Evolutionary conservation across 208 protist genomes (phyloP).

Genomic region (Trypanosoma cruzi): DNA sequence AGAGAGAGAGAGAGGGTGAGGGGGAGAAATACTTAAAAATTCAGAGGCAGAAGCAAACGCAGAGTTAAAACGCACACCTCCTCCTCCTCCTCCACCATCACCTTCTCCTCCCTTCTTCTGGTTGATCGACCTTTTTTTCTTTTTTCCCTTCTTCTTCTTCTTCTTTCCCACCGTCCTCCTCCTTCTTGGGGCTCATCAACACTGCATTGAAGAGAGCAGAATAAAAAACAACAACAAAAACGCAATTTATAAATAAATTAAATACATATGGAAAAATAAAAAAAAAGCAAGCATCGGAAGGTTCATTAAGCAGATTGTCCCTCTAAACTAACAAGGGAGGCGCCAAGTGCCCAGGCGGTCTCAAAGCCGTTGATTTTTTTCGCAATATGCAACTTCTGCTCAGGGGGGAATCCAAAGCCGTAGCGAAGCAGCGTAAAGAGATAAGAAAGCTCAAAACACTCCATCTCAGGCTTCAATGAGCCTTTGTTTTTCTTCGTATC

Average conservation of each 20-base stretch:
- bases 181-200: too few relatives aligned
- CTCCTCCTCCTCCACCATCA: too few relatives aligned
- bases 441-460: slow-evolving; percentile 83
- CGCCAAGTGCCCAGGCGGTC: slow-evolving; percentile 79
- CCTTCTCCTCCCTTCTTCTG: too few relatives aligned
- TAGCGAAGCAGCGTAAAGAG: slow-evolving; percentile 65
- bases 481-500: slow-evolving; percentile 10
- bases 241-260: slow-evolving; percentile 7
- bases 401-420: slow-evolving; percentile 54
- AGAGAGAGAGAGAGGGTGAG: too few relatives aligned
- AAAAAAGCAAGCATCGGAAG: neutral
- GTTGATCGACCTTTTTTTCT: too few relatives aligned
- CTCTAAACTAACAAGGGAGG: slow-evolving; percentile 48
- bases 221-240: too few relatives aligned
- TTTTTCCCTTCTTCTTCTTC: too few relatives aligned
- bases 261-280: neutral
- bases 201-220: too few relatives aligned
- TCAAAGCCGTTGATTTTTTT: slow-evolving; percentile 88
- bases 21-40: too few relatives aligned
- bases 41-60: too few relatives aligned
- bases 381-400: slow-evolving; percentile 58
- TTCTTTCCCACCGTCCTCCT: too few relatives aligned
- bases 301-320: neutral
- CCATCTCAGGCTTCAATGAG: slow-evolving; percentile 46
- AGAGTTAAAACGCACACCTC: too few relatives aligned